Conservation (phyloP, 2,329 filamentous ascomycete species). For the Trematosphaeria pertusa region DNA sequence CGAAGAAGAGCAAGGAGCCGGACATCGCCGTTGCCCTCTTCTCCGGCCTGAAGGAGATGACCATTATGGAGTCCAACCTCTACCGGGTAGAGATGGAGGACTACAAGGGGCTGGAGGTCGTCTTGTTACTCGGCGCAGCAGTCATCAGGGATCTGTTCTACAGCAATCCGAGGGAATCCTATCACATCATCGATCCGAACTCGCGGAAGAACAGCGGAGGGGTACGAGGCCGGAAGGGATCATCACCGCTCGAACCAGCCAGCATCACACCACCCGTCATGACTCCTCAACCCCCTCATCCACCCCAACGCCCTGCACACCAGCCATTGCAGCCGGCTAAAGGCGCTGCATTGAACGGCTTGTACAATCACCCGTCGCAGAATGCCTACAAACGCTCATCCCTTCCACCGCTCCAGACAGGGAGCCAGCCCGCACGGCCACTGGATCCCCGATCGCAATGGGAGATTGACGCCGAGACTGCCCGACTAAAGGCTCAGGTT, state of each 20-base stretch:
- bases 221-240: slow-evolving; percentile 42
- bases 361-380: slow-evolving; percentile 24
- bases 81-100: slow-evolving; percentile 92
- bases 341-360: slow-evolving; percentile 22
- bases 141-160: slow-evolving; percentile 70
- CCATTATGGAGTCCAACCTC: slow-evolving; percentile 92
- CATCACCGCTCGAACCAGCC: slow-evolving; percentile 37
- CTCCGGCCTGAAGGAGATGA: slow-evolving; percentile 73
- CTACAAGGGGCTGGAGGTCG: slow-evolving; percentile 88
- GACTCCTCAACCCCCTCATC: slow-evolving; percentile 39
- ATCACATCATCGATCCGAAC: slow-evolving; percentile 70
- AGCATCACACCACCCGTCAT: slow-evolving; percentile 39
- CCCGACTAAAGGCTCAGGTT: slow-evolving; percentile 53
- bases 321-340: slow-evolving; percentile 20
- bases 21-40: slow-evolving; percentile 95
- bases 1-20: slow-evolving; percentile 78
- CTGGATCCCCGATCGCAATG: slow-evolving; percentile 60
- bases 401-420: slow-evolving; percentile 37
- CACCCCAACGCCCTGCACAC: slow-evolving; percentile 30
- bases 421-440: slow-evolving; percentile 28
- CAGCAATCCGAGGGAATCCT: slow-evolving; percentile 72
- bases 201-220: slow-evolving; percentile 47
- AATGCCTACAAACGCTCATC: slow-evolving; percentile 34
- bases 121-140: slow-evolving; percentile 68
- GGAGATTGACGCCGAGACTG: slow-evolving; percentile 60